Evolutionary conservation across 1,139 yeast genomes (phyloP), one percentile per base, ranked within the genome.

Genomic region (Kurtzmaniella quercitrusa): DNA sequence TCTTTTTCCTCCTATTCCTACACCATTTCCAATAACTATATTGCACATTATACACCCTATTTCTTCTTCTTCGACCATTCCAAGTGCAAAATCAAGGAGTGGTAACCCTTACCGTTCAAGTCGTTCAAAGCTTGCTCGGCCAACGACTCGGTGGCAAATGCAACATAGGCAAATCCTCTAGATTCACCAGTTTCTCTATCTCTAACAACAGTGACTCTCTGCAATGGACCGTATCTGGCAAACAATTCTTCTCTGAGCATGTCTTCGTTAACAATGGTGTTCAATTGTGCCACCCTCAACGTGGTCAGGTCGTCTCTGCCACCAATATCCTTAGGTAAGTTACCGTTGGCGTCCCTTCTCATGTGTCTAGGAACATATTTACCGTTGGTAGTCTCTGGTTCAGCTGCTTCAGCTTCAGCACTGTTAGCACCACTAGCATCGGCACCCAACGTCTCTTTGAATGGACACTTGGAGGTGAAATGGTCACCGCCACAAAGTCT

Each of bases 121-220:
- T 73, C 73, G 51, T 85, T 82, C 69, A 85, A 74, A 41, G 97
- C 98, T 53, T 65, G 68, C 66, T 86, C 85, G 40, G 98, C 98
- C 56, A 72, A 73, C 46, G 67, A 65, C 59, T 81, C 84, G 48
- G 83, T 73, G 41, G 77, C 79, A 68, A 87, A 91, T 46, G 94
- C 85, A 52, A 91, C 95, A 65, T 89, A 93, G n/a, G 98, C 98
- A 66, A 91, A 83, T 56, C 99, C 99, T 72, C 93, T 85, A 46
- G 96, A 87, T 65, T 85, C 85, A 51, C 96, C 95, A 27, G 98
- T 93, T 57, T 87, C 96, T 70, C 90, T 85, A 72, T 91, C 89
- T 71, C 89, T 85, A 50, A 90, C 93, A 52, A 93, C 76, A 53
- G 85, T 85, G 54, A 87, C 88, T 70, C 96, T 84, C 56, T 79